A percentile compares a stretch with the other conserved stretches of the same genome.
These are phyloP conservation scores for Linum tenue DNA, from an alignment of 345 rosid genomes.

Conservation along the genomic window DNA sequence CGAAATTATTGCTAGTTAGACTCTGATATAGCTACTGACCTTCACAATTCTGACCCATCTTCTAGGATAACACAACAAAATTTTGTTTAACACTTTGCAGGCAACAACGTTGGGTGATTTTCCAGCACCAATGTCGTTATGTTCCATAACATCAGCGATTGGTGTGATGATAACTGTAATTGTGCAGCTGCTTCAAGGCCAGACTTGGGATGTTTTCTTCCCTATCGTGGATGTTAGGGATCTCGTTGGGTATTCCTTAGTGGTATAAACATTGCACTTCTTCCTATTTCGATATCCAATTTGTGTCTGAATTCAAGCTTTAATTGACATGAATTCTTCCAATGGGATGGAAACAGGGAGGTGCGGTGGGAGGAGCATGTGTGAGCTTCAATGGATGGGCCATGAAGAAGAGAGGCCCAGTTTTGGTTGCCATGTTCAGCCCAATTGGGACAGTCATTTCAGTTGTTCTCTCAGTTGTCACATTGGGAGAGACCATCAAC, in stretches of 20 bases:
- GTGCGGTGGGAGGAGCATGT: constrained; percentile 52
- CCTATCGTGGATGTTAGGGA: constrained; percentile 27
- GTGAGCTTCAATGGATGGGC: constrained; percentile 94
- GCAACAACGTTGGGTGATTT: constrained; percentile 60
- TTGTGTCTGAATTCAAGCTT: neutral
- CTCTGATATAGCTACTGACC: neutral
- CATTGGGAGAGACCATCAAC: constrained; percentile 50
- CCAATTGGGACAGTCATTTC: constrained; percentile 67
- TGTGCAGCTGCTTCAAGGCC: constrained; percentile 37
- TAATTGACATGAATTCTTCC: neutral
- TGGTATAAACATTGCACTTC: constrained; percentile 30
- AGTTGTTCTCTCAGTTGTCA: constrained; percentile 43
- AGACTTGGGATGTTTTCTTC: constrained; percentile 25
- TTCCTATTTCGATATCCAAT: neutral
- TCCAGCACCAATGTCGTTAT: constrained; percentile 83
- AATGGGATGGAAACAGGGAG: constrained; percentile 31
- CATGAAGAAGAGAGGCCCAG: constrained; percentile 85
- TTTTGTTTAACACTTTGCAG: constrained; percentile 18
- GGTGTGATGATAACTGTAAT: constrained; percentile 56
- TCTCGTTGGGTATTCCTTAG: constrained; percentile 39
- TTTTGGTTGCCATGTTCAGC: constrained; percentile 72
- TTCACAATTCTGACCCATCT: no score
- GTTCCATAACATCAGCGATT: constrained; percentile 58
- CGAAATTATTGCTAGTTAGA: neutral
- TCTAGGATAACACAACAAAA: no score